Percentiles rank a stretch among this genome's conserved stretches.
phyloP scores from a whole-genome alignment of 352 stramenopile genomes.

The Globisporangium megalacanthum region DNA sequence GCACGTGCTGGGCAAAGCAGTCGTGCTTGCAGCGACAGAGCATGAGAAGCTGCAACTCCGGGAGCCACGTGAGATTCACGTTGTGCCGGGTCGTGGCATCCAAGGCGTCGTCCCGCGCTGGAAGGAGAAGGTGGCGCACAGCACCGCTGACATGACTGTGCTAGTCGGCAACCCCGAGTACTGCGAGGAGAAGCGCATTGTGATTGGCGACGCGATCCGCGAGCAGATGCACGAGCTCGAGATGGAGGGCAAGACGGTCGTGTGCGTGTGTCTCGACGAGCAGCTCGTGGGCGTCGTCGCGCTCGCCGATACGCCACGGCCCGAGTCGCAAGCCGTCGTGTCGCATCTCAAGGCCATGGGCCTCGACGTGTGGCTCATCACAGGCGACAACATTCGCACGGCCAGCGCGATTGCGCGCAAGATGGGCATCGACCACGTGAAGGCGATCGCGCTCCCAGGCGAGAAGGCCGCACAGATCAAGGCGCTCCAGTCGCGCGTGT shows the following conservation, averaged over 20 bases:
- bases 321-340: constrained; percentile 70
- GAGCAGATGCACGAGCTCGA: constrained; percentile 78
- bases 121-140: constrained; percentile 11
- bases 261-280: constrained; percentile 68
- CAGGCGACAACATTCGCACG: constrained; percentile 91
- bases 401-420: constrained; percentile 85
- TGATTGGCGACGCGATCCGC: constrained; percentile 52
- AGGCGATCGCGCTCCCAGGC: constrained; percentile 87
- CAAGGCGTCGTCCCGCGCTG: constrained; percentile 46
- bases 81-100: constrained; percentile 76
- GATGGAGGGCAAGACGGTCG: constrained; percentile 81
- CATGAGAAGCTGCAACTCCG: constrained; percentile 69
- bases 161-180: constrained; percentile 77
- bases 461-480: constrained; percentile 94
- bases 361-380: constrained; percentile 84
- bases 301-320: constrained; percentile 66
- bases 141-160: constrained; percentile 33
- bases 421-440: constrained; percentile 87
- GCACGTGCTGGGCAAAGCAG: constrained; percentile 80
- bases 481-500: constrained; percentile 63
- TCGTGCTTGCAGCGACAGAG: constrained; percentile 70
- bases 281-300: constrained; percentile 72
- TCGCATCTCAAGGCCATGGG: constrained; percentile 75
- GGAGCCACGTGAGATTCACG: constrained; percentile 65
- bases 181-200: constrained; percentile 74